Percentiles rank a stretch among this genome's conserved stretches.
These are phyloP conservation scores for Pyrenochaeta sp. DNA, from an alignment of 2,329 filamentous ascomycete species.

Conservation along the genomic window DNA sequence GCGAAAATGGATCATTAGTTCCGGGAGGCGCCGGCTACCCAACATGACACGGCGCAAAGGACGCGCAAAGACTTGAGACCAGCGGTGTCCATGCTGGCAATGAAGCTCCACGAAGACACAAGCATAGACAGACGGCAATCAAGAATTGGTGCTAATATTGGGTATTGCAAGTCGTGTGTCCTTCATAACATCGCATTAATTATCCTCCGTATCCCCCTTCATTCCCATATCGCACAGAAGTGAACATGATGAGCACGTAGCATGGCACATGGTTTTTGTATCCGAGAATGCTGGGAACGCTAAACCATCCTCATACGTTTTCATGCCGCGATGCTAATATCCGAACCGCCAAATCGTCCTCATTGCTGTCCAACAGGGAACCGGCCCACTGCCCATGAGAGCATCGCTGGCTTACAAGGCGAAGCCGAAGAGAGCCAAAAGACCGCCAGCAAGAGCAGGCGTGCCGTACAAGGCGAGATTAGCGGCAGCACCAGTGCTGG, in stretches of 20 bases:
- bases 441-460: constrained; percentile 60
- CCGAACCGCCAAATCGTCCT: constrained; percentile 27
- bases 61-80: background rate
- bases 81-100: background rate
- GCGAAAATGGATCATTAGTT: background rate
- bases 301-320: constrained; percentile 20
- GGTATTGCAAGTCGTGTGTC: constrained; percentile 46
- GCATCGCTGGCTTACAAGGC: constrained; percentile 58
- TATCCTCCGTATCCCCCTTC: constrained; percentile 26
- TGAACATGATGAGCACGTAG: constrained; percentile 28
- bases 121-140: background rate
- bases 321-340: constrained; percentile 22
- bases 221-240: constrained; percentile 23
- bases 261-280: constrained; percentile 23
- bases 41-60: background rate
- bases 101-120: background rate
- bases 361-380: constrained; percentile 33
- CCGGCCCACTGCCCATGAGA: constrained; percentile 18
- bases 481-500: constrained; percentile 55
- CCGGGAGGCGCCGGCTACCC: background rate
- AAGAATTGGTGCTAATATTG: constrained; percentile 29
- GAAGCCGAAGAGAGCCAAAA: constrained; percentile 66
- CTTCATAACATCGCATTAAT: constrained; percentile 48
- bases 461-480: constrained; percentile 60
- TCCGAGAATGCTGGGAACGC: constrained; percentile 33